Conservation (phyloP, 169 alveolate genomes). For the Toxoplasma gondii region DNA sequence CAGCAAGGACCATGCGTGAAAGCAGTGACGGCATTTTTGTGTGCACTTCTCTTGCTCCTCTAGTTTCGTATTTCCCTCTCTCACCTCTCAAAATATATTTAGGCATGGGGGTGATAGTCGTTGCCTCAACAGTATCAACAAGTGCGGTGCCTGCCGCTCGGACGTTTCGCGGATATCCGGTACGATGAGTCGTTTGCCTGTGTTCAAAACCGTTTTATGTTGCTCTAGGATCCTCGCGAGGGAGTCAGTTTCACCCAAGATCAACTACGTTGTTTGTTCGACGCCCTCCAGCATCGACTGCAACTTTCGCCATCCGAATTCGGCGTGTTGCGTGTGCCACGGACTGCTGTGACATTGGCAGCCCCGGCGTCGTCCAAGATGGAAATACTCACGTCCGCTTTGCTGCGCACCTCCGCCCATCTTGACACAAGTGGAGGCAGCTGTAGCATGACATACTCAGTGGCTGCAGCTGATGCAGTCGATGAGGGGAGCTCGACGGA, state of each 20-base stretch:
- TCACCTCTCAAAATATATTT: no score
- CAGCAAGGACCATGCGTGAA: no score
- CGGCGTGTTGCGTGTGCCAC: slow-evolving; percentile 26
- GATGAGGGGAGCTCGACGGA: neutral
- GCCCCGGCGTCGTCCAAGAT: neutral
- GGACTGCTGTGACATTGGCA: neutral
- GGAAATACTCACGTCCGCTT: neutral
- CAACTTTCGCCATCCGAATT: slow-evolving; percentile 13
- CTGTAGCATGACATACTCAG: neutral
- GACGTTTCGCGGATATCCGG: no score
- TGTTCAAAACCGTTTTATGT: no score
- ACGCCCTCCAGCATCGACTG: slow-evolving; percentile 4
- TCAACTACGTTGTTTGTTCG: neutral
- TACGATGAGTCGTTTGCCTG: no score
- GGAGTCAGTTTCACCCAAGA: slow-evolving; percentile 4
- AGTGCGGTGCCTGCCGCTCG: no score
- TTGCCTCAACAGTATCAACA: no score
- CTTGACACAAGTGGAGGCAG: neutral
- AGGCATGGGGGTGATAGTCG: no score
- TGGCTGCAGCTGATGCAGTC: neutral
- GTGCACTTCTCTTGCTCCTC: no score
- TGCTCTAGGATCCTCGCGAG: neutral
- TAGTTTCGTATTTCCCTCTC: no score
- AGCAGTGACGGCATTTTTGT: no score
- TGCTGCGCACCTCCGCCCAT: neutral